Percentiles rank a stretch among this genome's conserved stretches.
Evolutionary conservation across 495 filamentous ascomycete species (phyloP).

Genomic region (Amniculicola lignicola): DNA sequence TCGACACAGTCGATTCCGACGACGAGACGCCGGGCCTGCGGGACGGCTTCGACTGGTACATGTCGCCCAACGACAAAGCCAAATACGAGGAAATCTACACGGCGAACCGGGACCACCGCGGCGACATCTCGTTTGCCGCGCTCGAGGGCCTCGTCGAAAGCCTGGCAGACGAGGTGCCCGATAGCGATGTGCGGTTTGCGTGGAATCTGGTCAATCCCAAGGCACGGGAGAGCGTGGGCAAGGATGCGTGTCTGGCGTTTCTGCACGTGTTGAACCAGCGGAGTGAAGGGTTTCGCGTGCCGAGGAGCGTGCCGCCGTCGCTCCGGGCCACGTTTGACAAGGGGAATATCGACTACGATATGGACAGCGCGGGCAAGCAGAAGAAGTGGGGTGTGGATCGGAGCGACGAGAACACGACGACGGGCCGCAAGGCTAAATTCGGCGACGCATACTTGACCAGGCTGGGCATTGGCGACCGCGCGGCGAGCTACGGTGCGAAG

Average conservation of each 20-base stretch:
- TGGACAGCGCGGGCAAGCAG: slow-evolving; percentile 63
- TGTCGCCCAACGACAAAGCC: slow-evolving; percentile 81
- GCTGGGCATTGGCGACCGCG: slow-evolving; percentile 78
- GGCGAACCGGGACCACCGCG: slow-evolving; percentile 78
- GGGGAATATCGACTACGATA: slow-evolving; percentile 90
- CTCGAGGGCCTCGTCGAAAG: slow-evolving; percentile 82
- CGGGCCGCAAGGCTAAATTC: slow-evolving; percentile 91
- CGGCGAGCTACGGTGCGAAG: slow-evolving; percentile 50
- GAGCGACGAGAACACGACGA: slow-evolving; percentile 67
- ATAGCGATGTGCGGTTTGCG: slow-evolving; percentile 87
- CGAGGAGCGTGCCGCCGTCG: slow-evolving; percentile 85
- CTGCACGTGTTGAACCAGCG: slow-evolving; percentile 92
- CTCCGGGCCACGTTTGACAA: slow-evolving; percentile 88
- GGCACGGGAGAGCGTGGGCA: slow-evolving; percentile 73
- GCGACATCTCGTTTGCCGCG: slow-evolving; percentile 76
- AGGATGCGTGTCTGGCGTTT: slow-evolving; percentile 90
- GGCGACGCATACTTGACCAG: slow-evolving; percentile 93
- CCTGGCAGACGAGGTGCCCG: slow-evolving; percentile 82
- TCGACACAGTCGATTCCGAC: slow-evolving; percentile 76
- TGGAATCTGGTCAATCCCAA: slow-evolving; percentile 98
- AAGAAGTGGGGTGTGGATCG: slow-evolving; percentile 61
- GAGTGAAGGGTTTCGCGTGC: slow-evolving; percentile 92
- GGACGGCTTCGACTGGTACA: slow-evolving; percentile 99
- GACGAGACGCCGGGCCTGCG: slow-evolving; percentile 74
- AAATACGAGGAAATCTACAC: slow-evolving; percentile 97